Evolutionary conservation across 441 rosid species (phyloP), one percentile per base, ranked within the genome.

Genomic region (Erodium trifolium): DNA sequence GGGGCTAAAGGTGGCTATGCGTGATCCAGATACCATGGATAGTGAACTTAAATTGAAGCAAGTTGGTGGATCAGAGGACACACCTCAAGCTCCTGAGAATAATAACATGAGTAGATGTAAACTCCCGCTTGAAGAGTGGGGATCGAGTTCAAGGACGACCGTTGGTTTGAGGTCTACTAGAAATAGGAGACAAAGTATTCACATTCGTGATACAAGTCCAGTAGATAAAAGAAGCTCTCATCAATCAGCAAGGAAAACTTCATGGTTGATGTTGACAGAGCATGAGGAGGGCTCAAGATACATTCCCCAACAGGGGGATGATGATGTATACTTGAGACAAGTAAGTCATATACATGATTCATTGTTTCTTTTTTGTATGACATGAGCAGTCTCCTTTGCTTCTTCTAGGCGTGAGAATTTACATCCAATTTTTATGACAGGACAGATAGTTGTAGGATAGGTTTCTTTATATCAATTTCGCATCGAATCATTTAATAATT

Each of bases 251-350:
- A 91, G 83, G 74, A 84, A 81, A 78, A 81, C 77, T 14, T 85
- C 98, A 13, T 95, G 99, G 99, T 80, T 95, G 73, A 82, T 92
- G 87, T 72, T 95, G 78, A 80, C 88, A 68, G 78, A 74, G 69
- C 93, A 91, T 59, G 97, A 90, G 79, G 93, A 95, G 81, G 98
- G 98, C 49, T 85, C 90, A 51, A 93, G 88, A 67, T 95, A 89
- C 79, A 92, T 92, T 77, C 99, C 99, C 41, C 99, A 95, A 72
- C 84, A 70, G 68, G 96, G 96, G 76, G 99, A 95, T 77, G 90
- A 88, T 75, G 82, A 89, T 68, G 96, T 80, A 41, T 95, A 95
- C 80, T 68, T 95, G 81, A 87, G 96, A 81, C 99, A 95, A 91
- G 99, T 88, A 70, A 68, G 88, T 71, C 59, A 41, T 35, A n/a